Evolutionary conservation across 1,284 basidiomycete species (phyloP).

Genomic region (Ceratobasidium sp.): DNA sequence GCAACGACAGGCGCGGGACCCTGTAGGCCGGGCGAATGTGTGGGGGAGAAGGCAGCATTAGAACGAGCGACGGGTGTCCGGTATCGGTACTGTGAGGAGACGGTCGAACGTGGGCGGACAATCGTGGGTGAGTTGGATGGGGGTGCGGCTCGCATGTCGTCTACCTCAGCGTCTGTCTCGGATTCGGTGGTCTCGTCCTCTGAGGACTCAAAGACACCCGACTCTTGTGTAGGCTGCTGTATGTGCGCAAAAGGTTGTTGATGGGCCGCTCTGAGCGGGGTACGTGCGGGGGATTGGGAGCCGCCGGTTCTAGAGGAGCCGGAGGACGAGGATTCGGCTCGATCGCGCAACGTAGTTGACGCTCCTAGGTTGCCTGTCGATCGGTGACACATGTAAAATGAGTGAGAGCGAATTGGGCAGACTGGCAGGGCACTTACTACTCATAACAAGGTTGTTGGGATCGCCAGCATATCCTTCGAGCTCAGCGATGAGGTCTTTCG

Average conservation of each 20-base stretch:
- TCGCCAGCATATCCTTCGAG: constrained; percentile 82
- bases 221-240: constrained; percentile 22
- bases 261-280: not conserved
- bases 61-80: constrained; percentile 78
- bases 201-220: constrained; percentile 25
- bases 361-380: constrained; percentile 25
- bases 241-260: constrained; percentile 4
- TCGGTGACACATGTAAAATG: not conserved
- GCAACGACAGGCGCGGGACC: constrained; percentile 29
- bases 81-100: constrained; percentile 72
- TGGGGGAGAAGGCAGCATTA: constrained; percentile 52
- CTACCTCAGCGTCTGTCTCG: constrained; percentile 59
- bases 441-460: constrained; percentile 73
- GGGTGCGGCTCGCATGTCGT: constrained; percentile 54
- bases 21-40: constrained; percentile 40
- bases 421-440: constrained; percentile 62
- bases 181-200: constrained; percentile 48
- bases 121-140: constrained; percentile 52
- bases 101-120: constrained; percentile 73
- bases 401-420: not conserved
- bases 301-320: constrained; percentile 29
- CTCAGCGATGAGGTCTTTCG: constrained; percentile 80
- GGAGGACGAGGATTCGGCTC: constrained; percentile 36
- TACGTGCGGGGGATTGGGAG: constrained; percentile 13
- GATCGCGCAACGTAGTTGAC: constrained; percentile 25